Evolutionary conservation across 1,139 yeast species (phyloP).

Genomic region (Sugiyamaella sp.): DNA sequence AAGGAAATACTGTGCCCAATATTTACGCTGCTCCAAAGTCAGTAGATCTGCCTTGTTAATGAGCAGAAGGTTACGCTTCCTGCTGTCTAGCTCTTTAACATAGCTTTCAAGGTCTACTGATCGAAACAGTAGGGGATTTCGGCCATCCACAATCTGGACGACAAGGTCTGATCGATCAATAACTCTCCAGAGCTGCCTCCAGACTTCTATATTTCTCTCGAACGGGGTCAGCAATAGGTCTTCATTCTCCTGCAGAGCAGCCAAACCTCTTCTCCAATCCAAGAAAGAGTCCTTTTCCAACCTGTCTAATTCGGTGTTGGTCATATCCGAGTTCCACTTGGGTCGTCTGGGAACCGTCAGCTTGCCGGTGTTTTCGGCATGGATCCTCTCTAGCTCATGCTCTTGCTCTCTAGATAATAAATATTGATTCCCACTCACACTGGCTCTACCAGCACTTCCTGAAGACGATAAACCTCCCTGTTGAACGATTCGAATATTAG

Average conservation of each 20-base stretch:
- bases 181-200: slow-evolving; percentile 99
- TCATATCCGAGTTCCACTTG: slow-evolving; percentile 68
- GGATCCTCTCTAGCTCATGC: slow-evolving; percentile 50
- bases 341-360: slow-evolving; percentile 97
- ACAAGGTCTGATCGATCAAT: slow-evolving; percentile 92
- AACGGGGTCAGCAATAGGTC: slow-evolving; percentile 93
- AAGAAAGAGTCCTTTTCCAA: slow-evolving; percentile 89
- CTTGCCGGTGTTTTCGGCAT: slow-evolving; percentile 68
- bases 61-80: slow-evolving; percentile 75
- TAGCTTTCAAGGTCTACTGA: slow-evolving; percentile 86
- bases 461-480: slow-evolving; percentile 45
- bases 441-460: slow-evolving; percentile 38
- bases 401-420: slow-evolving; percentile 71
- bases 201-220: slow-evolving; percentile 95
- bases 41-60: slow-evolving; percentile 95
- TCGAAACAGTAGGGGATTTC: slow-evolving; percentile 89
- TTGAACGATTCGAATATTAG: slow-evolving; percentile 77
- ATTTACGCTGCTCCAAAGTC: slow-evolving; percentile 70
- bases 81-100: slow-evolving; percentile 70
- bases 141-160: slow-evolving; percentile 97
- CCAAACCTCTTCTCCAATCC: slow-evolving; percentile 91
- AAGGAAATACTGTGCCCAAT: slow-evolving; percentile 86
- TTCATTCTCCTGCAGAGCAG: slow-evolving; percentile 75
- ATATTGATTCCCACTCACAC: slow-evolving; percentile 38
- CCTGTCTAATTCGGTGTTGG: slow-evolving; percentile 77